Conservation (phyloP, 768 basidiomycete genomes). For the Calocera cornea region DNA sequence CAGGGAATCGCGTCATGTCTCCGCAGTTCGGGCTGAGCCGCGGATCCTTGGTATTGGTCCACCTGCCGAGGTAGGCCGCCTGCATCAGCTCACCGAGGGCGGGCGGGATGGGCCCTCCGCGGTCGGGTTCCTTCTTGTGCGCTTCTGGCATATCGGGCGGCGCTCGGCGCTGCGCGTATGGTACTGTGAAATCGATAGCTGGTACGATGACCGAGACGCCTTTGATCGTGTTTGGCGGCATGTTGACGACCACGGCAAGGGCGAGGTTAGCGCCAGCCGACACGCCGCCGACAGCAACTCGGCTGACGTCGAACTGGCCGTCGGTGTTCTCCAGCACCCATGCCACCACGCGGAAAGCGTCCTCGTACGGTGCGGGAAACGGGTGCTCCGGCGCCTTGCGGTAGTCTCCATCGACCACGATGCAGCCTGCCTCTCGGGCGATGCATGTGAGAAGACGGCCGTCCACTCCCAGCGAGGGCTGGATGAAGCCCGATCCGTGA, state of each 20-base stretch:
- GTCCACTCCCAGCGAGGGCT: background rate
- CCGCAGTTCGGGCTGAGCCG: constrained; percentile 3
- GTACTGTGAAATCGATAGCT: background rate
- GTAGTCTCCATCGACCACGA: constrained; percentile 11
- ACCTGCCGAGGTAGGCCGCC: background rate
- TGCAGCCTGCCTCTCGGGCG: constrained; percentile 5
- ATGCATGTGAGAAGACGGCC: constrained; percentile 1
- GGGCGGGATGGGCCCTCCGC: background rate
- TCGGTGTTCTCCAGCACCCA: background rate
- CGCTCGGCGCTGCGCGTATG: background rate
- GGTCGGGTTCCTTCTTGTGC: background rate
- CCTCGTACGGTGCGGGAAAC: constrained; percentile 1
- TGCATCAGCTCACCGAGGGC: background rate
- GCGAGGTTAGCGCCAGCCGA: background rate
- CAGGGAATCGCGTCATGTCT: constrained; percentile 2
- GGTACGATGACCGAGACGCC: background rate
- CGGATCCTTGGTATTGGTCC: background rate
- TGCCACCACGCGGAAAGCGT: constrained; percentile 2
- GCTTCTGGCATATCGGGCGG: background rate
- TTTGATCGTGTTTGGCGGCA: constrained; percentile 1
- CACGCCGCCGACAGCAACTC: background rate
- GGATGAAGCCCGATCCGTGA: constrained; percentile 10
- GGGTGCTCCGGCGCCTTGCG: constrained; percentile 9
- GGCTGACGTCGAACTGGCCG: background rate
- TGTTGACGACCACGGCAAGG: background rate